Base-by-base conservation (phyloP, 306 rosid genomes). In the Begonia fuchsioides region DNA sequence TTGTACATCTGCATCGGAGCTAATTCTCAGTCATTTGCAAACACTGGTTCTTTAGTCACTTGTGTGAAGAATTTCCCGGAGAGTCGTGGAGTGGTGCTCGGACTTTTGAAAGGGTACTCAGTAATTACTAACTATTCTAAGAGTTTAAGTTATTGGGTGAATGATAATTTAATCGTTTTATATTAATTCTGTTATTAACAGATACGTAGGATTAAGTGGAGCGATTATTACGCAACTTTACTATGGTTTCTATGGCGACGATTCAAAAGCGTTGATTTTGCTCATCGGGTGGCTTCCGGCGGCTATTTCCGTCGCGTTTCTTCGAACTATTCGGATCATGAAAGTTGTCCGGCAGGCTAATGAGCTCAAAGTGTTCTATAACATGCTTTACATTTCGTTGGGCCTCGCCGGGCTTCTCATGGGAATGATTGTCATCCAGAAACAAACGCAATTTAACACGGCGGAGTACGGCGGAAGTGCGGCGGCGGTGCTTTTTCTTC, bases 21-120 rank as follows among this genome's bases (percentile, higher is more conserved):
- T 0, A 53, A 39, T 13, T 53, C 57, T 8, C 46, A 39, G 13
- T 10, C 26, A 5, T 53, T 53, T 4, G 32, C 47, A 10, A 53
- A 39, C 43, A 53, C 32, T 13, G 57, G 57, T 13, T n/a, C n/a
- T n/a, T n/a, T n/a, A n/a, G n/a, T n/a, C n/a, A n/a, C n/a, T n/a
- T n/a, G n/a, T n/a, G n/a, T 54, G 14, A 18, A 44, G 57, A 45
- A 44, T 51, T 56, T 56, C 43, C 51, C 51, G 3, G 20, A 56
- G 13, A 56, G 43, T 26, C 39, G 60, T 14, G 60, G 51, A 13
- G 19, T 53, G 20, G 19, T 53, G 39, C 15, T 53, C 32, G 57
- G 47, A 6, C 13, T 39, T 1, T 15, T 26, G 12, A 56, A 26
- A 7, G 43, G 51, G 11, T 56, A n/a, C n/a, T n/a, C n/a, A n/a